phyloP scores from a whole-genome alignment of 805 yeast species.

The Blastobotrys robertii region DNA sequence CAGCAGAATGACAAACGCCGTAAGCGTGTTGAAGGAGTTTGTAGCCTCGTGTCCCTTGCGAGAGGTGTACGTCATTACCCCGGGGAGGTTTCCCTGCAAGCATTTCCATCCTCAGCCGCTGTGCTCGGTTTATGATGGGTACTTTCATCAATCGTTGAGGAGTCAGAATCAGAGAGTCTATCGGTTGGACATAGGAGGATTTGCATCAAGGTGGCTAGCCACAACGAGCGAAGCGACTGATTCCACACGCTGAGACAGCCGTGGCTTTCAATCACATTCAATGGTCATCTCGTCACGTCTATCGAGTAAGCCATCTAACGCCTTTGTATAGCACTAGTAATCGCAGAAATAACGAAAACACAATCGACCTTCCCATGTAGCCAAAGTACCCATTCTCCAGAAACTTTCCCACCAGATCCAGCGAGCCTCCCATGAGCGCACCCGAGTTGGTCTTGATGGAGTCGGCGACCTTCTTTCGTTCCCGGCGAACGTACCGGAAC shows the following conservation, averaged over 20 bases:
- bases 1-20: constrained; percentile 1
- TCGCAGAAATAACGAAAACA: too few species aligned
- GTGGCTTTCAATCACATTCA: too few species aligned
- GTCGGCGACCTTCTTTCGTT: constrained; percentile 1
- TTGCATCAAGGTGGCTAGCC: background rate
- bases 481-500: background rate
- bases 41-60: background rate
- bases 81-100: background rate
- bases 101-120: background rate
- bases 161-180: background rate
- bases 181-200: constrained; percentile 1
- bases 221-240: too few species aligned
- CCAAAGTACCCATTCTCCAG: too few species aligned
- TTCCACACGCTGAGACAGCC: background rate
- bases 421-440: too few species aligned
- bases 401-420: too few species aligned
- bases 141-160: background rate
- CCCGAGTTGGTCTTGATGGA: too few species aligned
- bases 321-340: too few species aligned
- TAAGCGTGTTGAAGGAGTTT: constrained; percentile 1
- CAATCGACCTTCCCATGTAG: too few species aligned
- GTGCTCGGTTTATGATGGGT: background rate
- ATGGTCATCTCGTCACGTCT: too few species aligned
- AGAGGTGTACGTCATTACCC: background rate
- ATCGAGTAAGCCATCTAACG: too few species aligned